Evolutionary conservation across 306 rosid genomes (phyloP), one percentile per base, ranked within the genome.

Genomic region (Gastrolobium villosum): DNA sequence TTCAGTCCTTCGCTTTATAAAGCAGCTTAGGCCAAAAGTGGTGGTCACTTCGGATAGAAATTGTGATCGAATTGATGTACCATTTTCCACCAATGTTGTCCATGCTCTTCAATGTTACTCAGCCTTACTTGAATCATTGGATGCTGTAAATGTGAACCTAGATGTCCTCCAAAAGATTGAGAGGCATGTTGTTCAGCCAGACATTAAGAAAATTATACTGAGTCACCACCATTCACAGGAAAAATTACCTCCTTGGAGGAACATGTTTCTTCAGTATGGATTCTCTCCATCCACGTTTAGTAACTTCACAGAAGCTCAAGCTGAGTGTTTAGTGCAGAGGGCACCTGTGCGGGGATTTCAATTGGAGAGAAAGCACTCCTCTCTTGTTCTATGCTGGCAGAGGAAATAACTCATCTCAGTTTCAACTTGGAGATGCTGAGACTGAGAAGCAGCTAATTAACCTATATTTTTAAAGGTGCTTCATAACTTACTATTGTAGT

Each of bases 341-440:
- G 89, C 90, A 60, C 96, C 94, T 0, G 93, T 86, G 37, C 76
- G 96, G 64, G 98, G 98, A 49, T 94, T 94, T 78, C 94, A 94
- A 44, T 86, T 94, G 9, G 97, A 94, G 84, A 90, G 91, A 88
- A 87, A 85, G 54, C 89, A 89, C 36, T 84, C 96, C 4, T 89
- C 96, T 14, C 94, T 94, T 72, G 88, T 79, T 72, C 88, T 94
- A 31, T 90, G 89, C 86, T 94, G 98, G 98, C 97, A 94, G 82
- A 59, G 89, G 30, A 94, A 92, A 78, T 97, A 94, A 81, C 98
- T 94, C 2, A 48, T 91, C 79, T 84, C 96, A 0, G 84, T 79
- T 83, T 90, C 98, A 2, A 89, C 92, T 37, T 94, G 98, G 98
- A 88, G 91, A 82, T 92, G 97, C 87, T 92, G 84, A 88, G 15